phyloP scores from a whole-genome alignment of 345 rosid genomes.

The Lumnitzera racemosa region DNA sequence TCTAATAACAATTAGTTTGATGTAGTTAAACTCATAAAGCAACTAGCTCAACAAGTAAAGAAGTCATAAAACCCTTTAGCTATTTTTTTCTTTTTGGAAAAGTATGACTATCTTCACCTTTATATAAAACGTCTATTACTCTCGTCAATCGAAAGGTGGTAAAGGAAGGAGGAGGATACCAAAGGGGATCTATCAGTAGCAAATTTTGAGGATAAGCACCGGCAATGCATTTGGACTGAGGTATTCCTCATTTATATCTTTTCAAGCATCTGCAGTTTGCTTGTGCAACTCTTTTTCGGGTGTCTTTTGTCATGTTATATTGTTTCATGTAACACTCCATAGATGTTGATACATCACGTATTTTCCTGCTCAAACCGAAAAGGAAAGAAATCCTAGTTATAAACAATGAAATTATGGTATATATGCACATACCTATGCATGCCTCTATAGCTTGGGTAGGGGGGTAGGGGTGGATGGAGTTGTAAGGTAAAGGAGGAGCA shows the following conservation, averaged over 20 bases:
- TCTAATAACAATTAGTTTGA: too few relatives aligned
- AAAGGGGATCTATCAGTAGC: too few relatives aligned
- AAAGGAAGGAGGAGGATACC: too few relatives aligned
- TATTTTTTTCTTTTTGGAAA: not conserved
- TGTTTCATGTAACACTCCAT: constrained; percentile 13
- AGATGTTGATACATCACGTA: not conserved
- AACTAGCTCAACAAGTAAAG: constrained; percentile 12
- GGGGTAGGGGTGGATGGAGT: too few relatives aligned
- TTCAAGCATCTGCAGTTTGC: constrained; percentile 11
- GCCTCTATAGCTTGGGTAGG: too few relatives aligned
- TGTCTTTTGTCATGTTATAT: constrained; percentile 4
- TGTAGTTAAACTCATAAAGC: not conserved
- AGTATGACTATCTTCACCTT: constrained; percentile 16
- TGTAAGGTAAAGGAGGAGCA: too few relatives aligned
- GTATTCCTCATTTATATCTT: constrained; percentile 17
- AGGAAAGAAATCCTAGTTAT: too few relatives aligned
- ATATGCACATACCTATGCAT: too few relatives aligned
- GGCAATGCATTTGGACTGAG: constrained; percentile 5
- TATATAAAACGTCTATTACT: constrained; percentile 13
- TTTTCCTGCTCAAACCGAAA: constrained; percentile 7
- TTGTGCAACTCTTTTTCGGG: constrained; percentile 5
- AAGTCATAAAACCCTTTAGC: constrained; percentile 8
- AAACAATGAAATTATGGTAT: too few relatives aligned
- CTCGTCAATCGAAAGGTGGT: too few relatives aligned
- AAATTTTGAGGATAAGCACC: not conserved